These are phyloP conservation scores for Phytophthora pinifolia DNA, from an alignment of 352 stramenopile species.

Conservation along the genomic window DNA sequence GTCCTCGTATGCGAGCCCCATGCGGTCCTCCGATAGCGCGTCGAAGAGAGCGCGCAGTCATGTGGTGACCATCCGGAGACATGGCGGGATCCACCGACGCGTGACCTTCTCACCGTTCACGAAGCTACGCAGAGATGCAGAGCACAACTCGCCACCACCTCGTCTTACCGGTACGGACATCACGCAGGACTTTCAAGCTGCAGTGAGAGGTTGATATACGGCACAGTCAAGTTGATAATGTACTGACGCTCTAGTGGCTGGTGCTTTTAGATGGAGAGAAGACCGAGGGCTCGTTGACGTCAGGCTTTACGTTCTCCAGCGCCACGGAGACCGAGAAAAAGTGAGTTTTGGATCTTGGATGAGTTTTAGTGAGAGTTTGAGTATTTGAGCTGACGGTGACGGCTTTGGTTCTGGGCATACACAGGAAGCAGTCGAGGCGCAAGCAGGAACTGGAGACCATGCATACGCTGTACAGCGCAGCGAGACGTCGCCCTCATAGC, in stretches of 20 bases:
- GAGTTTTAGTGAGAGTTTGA: background rate
- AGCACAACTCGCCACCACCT: constrained; percentile 7
- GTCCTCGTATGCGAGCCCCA: constrained; percentile 33
- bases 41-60: constrained; percentile 20
- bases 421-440: constrained; percentile 33
- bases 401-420: background rate
- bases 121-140: constrained; percentile 35
- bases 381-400: background rate
- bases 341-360: constrained; percentile 14
- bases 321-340: constrained; percentile 32
- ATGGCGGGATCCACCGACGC: constrained; percentile 31
- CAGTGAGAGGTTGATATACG: background rate
- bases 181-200: background rate
- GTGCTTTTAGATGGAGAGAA: constrained; percentile 20
- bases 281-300: constrained; percentile 22
- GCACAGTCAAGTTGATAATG: background rate
- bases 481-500: constrained; percentile 39
- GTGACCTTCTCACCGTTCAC: constrained; percentile 83
- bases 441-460: constrained; percentile 53
- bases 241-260: background rate
- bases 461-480: constrained; percentile 43
- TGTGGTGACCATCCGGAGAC: constrained; percentile 27
- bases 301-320: constrained; percentile 45
- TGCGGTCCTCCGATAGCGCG: constrained; percentile 11
- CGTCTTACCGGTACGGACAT: constrained; percentile 22